Conservation (phyloP, 2,329 filamentous ascomycete species). For the Fusarium mangiferae region DNA sequence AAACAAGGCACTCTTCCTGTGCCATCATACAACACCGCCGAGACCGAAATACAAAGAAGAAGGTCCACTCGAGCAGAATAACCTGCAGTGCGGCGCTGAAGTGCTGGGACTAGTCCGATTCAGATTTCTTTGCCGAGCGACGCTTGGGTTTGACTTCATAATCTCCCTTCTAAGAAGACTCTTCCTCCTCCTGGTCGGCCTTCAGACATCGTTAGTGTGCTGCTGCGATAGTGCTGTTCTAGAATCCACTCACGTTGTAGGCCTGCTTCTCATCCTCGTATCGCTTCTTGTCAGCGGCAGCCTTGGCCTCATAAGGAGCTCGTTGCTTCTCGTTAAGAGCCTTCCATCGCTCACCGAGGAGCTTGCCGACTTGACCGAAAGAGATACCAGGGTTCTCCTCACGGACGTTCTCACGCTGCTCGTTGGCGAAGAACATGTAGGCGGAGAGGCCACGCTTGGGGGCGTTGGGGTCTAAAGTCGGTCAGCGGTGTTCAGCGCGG, state of each 20-base stretch:
- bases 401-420: constrained; percentile 97
- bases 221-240: constrained; percentile 8
- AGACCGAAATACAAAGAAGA: constrained; percentile 52
- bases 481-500: background rate
- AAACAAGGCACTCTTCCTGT: constrained; percentile 53
- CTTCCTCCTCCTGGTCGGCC: constrained; percentile 70
- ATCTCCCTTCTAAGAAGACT: constrained; percentile 54
- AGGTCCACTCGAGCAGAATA: constrained; percentile 29
- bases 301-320: constrained; percentile 94
- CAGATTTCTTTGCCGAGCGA: constrained; percentile 19
- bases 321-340: constrained; percentile 92
- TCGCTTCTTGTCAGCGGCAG: constrained; percentile 96
- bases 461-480: constrained; percentile 83
- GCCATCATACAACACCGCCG: constrained; percentile 57
- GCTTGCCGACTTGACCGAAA: constrained; percentile 98
- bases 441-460: constrained; percentile 99
- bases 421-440: constrained; percentile 99
- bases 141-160: constrained; percentile 16
- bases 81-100: constrained; percentile 18
- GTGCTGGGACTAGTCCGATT: constrained; percentile 20
- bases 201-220: constrained; percentile 50
- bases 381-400: constrained; percentile 98
- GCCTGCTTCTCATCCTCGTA: constrained; percentile 98
- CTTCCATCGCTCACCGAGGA: constrained; percentile 99
- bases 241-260: constrained; percentile 76